Evolutionary conservation across 257 asterid genomes (phyloP), one percentile per base, ranked within the genome.

Genomic region (Solanum pinnatisectum): DNA sequence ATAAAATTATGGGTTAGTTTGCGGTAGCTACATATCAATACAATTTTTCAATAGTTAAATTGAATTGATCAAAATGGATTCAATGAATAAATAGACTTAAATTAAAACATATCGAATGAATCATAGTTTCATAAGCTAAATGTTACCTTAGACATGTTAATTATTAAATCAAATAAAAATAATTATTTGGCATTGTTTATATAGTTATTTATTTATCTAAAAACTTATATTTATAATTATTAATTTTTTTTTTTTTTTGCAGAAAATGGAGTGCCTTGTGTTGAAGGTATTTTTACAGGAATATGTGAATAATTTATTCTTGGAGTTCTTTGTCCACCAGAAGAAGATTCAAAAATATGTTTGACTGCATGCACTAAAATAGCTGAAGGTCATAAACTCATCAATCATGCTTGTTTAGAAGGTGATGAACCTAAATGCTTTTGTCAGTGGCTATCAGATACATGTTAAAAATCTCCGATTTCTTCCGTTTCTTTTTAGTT

Each of bases 61-160:
- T 70, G 12, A 15, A 4, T 12, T 7, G 1, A 32, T 70, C n/a
- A 59, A 70, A 14, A 30, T 70, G 3, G 18, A 5, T 5, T 65
- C 7, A 65, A 63, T 2, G 18, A n/a, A 25, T 65, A 11, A n/a
- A 65, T 65, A 33, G 0, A 6, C 23, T 5, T 22, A 33, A 32
- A 3, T 1, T 65, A 3, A 10, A 65, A n/a, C 2, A 10, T 0
- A 10, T 65, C 30, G 0, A 27, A 12, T 0, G 2, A 1, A 5
- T 68, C 6, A 70, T 30, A 7, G 0, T 70, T 30, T 70, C 5
- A 70, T 70, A 2, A 1, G 4, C 77, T 14, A 14, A 30, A 30
- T 30, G 0, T 68, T 22, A 1, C 20, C 73, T 0, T 15, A 6
- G 13, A 32, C 42, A 18, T 72, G 1, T 33, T 33, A 72, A 74